Percentiles rank a stretch among this genome's conserved stretches.
Conservation (phyloP, 306 rosid species). For the Lithocarpus polystachyus region DNA sequence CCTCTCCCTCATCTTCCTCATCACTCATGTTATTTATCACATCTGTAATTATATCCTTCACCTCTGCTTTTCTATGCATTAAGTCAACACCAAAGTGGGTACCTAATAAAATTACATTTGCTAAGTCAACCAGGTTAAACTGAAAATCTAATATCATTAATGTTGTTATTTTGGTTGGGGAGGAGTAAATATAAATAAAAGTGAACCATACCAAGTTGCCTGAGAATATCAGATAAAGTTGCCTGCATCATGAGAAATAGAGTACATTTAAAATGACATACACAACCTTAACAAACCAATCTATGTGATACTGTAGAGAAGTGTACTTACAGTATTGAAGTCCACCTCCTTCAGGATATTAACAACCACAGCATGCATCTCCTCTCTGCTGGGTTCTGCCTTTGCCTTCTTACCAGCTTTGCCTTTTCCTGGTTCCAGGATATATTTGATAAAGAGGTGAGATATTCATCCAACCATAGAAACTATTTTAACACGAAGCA, state of each 20-base stretch:
- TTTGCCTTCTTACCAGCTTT: constrained; percentile 78
- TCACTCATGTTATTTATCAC: constrained; percentile 94
- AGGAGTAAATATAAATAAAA: background rate
- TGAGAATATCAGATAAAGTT: constrained; percentile 90
- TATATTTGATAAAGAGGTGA: constrained; percentile 14
- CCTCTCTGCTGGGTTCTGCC: constrained; percentile 73
- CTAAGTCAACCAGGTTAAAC: constrained; percentile 24
- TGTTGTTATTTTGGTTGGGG: background rate
- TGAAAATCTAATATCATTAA: background rate
- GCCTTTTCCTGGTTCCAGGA: constrained; percentile 53
- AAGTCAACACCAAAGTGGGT: constrained; percentile 83
- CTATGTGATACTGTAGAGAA: background rate
- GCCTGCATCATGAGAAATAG: constrained; percentile 57
- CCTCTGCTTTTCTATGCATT: constrained; percentile 97
- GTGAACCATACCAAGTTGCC: constrained; percentile 76
- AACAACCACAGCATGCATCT: constrained; percentile 82
- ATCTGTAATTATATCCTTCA: constrained; percentile 93
- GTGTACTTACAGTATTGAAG: constrained; percentile 80
- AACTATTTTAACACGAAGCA: background rate
- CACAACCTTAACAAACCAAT: constrained; percentile 5
- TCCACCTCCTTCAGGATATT: constrained; percentile 90
- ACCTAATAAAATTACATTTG: constrained; percentile 46
- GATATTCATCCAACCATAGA: background rate
- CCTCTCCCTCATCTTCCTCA: constrained; percentile 82
- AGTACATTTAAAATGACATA: constrained; percentile 5